phyloP scores from a whole-genome alignment of 805 yeast genomes.

The Dipodascus albidus region DNA sequence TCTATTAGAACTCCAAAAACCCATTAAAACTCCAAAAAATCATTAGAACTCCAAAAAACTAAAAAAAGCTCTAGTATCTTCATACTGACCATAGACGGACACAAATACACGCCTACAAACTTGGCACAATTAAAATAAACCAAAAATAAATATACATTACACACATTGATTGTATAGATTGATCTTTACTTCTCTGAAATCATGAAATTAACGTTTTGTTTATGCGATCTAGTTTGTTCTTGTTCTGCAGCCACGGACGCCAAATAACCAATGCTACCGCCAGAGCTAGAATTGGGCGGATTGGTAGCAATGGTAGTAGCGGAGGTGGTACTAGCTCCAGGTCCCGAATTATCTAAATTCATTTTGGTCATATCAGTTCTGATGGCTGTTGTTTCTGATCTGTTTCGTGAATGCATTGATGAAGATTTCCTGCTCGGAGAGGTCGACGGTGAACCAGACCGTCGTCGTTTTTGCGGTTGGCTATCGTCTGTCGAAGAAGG shows the following conservation, averaged over 20 bases:
- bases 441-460: background rate
- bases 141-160: background rate
- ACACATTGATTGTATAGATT: background rate
- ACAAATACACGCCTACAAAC: background rate
- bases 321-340: conserved; percentile 3
- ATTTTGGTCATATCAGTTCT: conserved; percentile 3
- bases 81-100: too few species aligned
- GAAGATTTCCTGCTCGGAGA: background rate
- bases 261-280: conserved; percentile 1
- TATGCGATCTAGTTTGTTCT: conserved; percentile 9
- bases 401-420: conserved; percentile 1
- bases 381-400: conserved; percentile 1
- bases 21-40: too few species aligned
- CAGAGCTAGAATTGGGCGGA: conserved; percentile 5
- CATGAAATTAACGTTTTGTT: conserved; percentile 17
- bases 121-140: background rate
- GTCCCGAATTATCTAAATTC: conserved; percentile 12
- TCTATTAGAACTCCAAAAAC: too few species aligned
- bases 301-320: background rate
- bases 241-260: conserved; percentile 3
- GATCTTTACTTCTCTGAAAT: conserved; percentile 9
- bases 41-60: too few species aligned
- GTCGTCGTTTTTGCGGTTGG: background rate
- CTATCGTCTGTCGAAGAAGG: conserved; percentile 19
- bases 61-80: too few species aligned